Evolutionary conservation across 305 asterid species (phyloP).

Genomic region (Plantago rigida): DNA sequence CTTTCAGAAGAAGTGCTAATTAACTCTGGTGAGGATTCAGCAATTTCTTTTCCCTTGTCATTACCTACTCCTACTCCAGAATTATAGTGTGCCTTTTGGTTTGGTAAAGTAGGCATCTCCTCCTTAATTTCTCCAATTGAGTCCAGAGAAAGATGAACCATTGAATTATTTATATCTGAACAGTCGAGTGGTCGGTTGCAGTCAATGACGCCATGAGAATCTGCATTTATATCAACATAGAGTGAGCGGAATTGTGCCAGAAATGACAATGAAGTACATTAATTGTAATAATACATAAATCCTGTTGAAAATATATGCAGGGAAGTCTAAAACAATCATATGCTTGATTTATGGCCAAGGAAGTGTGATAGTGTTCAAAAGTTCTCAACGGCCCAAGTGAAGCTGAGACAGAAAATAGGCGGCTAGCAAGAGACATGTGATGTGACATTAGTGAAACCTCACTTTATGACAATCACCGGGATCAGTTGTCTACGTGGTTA

Average conservation of each 20-base stretch:
- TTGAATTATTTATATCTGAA: constrained; percentile 27
- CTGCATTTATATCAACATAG: constrained; percentile 30
- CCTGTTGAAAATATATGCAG: neutral
- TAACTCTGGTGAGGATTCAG: constrained; percentile 20
- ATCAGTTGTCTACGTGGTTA: neutral
- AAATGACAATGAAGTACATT: neutral
- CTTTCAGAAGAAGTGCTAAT: constrained; percentile 6
- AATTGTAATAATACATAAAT: constrained; percentile 22
- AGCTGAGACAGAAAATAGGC: too few relatives aligned
- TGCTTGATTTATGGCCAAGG: too few relatives aligned
- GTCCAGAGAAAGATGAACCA: constrained; percentile 21
- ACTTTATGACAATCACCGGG: too few relatives aligned
- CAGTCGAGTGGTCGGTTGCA: constrained; percentile 34
- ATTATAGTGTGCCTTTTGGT: constrained; percentile 26
- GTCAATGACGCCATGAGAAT: constrained; percentile 29
- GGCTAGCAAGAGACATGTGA: too few relatives aligned
- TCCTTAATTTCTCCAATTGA: constrained; percentile 21
- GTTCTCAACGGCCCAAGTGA: too few relatives aligned
- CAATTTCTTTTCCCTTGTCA: constrained; percentile 28
- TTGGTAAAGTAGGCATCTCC: constrained; percentile 20
- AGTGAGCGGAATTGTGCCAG: neutral
- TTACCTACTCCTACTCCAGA: constrained; percentile 22
- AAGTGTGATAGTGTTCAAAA: too few relatives aligned
- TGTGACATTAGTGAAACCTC: too few relatives aligned
- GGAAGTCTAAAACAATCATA: too few relatives aligned